Base-by-base conservation (phyloP, 2,329 filamentous ascomycete species). In the Botrytis fabae region DNA sequence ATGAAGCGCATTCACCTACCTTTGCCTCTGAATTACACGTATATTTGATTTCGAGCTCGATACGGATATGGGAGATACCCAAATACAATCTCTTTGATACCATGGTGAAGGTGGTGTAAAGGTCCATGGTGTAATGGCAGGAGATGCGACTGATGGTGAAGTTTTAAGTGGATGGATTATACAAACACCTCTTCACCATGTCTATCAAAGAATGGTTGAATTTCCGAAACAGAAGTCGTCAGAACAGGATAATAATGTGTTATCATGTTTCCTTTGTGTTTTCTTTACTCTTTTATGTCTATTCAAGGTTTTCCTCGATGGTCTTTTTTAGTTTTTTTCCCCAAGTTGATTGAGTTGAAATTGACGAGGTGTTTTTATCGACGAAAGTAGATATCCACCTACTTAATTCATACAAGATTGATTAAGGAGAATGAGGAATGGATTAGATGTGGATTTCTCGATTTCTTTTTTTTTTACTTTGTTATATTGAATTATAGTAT, bases 91-190 rank as follows among this genome's bases (percentile, higher is more conserved):
- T 18, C 42, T 38, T 64, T 73, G 73, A 74, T 76, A 75, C 72
- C 28, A 74, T 74, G 66, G 71, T 60, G 74, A 75, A 42, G 75
- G 74, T 66, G 63, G 63, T 51, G 63, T 51, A 61, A 69, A 73
- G 76, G 61, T 71, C 73, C 54, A 59, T 63, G 38, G 46, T 25
- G 74, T 79, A 79, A 79, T 79, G 77, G 77, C 74, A 75, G 78
- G 73, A 73, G 77, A 63, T 75, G 20, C 40, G 61, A 60, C 16
- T 63, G 61, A 42, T 63, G 61, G 59, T 38, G 59, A 63, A 63
- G 60, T 12, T 28, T 38, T 12, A 9, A n/a, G 62, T 66, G 63
- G 61, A 51, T 51, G 63, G 63, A 66, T 38, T 51, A 51, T n/a
- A n/a, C 22, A 64, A 14, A 20, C 32, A 38, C 63, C 63, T 51